These are phyloP conservation scores for Phyllostachys edulis DNA, from an alignment of 176 grass and related monocot species.

Conservation along the genomic window DNA sequence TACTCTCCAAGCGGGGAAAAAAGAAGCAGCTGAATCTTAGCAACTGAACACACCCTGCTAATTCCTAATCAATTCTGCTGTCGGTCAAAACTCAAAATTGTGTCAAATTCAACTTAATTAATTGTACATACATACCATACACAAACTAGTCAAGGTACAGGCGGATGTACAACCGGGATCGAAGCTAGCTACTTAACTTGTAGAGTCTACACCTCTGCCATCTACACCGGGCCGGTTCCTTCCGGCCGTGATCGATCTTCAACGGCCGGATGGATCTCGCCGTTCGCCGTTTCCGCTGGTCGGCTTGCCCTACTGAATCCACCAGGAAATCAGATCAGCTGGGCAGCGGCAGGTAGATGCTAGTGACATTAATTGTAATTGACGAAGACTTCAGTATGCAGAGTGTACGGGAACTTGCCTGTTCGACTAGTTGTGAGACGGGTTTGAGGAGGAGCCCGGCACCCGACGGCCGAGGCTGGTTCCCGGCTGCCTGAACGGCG, in stretches of 20 bases:
- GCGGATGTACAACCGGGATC: not conserved
- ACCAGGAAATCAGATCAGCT: not conserved
- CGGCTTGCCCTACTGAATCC: not conserved
- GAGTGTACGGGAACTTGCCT: not conserved
- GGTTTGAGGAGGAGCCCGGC: slow-evolving; percentile 30
- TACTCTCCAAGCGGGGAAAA: not conserved
- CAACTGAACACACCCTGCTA: not conserved
- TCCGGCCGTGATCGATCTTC: not conserved
- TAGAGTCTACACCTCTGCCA: not conserved
- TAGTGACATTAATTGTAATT: not conserved
- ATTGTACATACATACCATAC: not conserved
- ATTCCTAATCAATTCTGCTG: not conserved
- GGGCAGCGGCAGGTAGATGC: not conserved
- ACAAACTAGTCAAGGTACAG: not conserved
- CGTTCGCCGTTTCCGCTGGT: not conserved
- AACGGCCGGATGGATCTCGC: not conserved
- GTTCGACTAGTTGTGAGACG: slow-evolving; percentile 30
- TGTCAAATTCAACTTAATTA: slow-evolving; percentile 21
- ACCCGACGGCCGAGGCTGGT: slow-evolving; percentile 31
- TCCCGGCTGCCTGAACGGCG: not conserved
- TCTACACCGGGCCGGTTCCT: not conserved
- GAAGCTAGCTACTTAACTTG: not conserved
- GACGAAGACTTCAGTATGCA: not conserved
- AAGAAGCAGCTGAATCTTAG: not conserved
- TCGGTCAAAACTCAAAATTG: slow-evolving; percentile 29